Evolutionary conservation across 2,329 filamentous ascomycete genomes (phyloP).

Genomic region (Hypoxylon sp.): DNA sequence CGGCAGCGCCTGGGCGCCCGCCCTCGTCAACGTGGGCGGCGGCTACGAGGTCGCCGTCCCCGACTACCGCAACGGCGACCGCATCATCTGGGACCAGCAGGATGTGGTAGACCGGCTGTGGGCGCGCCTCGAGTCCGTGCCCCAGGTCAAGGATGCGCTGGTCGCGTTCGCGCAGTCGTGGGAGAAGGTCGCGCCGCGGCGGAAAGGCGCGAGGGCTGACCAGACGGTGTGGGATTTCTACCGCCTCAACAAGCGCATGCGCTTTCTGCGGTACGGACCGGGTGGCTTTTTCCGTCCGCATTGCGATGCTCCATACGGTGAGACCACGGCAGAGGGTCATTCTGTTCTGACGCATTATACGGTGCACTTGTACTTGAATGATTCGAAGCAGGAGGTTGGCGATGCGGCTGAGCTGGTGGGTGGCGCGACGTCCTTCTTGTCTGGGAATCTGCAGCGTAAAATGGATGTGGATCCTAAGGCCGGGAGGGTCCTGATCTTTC

Average conservation of each 20-base stretch:
- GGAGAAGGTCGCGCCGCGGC: slow-evolving; percentile 55
- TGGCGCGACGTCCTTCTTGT: slow-evolving; percentile 70
- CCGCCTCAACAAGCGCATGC: slow-evolving; percentile 78
- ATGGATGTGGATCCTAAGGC: slow-evolving; percentile 69
- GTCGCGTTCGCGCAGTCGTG: slow-evolving; percentile 53
- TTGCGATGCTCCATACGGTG: slow-evolving; percentile 75
- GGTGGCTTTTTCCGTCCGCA: slow-evolving; percentile 84
- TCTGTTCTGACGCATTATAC: slow-evolving; percentile 66
- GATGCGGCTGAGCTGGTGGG: slow-evolving; percentile 59
- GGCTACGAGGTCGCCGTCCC: slow-evolving; percentile 71
- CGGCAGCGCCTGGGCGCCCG: slow-evolving; percentile 72
- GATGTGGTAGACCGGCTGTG: slow-evolving; percentile 75
- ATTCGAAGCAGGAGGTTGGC: slow-evolving; percentile 61
- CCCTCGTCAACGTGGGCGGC: slow-evolving; percentile 76
- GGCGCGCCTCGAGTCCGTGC: slow-evolving; percentile 66
- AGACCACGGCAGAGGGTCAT: slow-evolving; percentile 61
- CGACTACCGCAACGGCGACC: slow-evolving; percentile 77
- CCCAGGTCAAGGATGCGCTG: slow-evolving; percentile 61
- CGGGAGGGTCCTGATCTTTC: slow-evolving; percentile 73
- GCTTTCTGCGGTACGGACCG: slow-evolving; percentile 79
- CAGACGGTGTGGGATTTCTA: slow-evolving; percentile 59
- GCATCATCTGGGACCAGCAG: slow-evolving; percentile 80
- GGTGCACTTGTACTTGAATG: slow-evolving; percentile 69
- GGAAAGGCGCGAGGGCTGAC: not conserved
- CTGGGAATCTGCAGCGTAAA: slow-evolving; percentile 58